These are phyloP conservation scores for Gamsiella multidivaricata DNA, from an alignment of 192 early-diverging fungal species.

Conservation along the genomic window DNA sequence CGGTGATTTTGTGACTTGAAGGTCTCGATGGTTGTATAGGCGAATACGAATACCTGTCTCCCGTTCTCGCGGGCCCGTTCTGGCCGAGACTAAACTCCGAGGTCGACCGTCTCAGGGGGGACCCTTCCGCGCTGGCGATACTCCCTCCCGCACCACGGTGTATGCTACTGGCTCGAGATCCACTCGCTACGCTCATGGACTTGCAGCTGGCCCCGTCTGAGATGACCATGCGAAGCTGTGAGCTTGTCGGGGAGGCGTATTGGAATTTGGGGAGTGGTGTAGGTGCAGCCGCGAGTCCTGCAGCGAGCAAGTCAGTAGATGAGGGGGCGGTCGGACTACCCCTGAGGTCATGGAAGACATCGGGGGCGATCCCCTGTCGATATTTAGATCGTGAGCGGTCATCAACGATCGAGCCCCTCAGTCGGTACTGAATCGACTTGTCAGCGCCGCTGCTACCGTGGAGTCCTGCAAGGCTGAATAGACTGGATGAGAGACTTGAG, in stretches of 20 bases:
- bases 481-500: conserved; percentile 16
- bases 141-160: neutral
- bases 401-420: conserved; percentile 24
- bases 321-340: conserved; percentile 21
- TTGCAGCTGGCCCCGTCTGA: conserved; percentile 4
- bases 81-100: conserved; percentile 24
- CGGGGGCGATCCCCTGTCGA: conserved; percentile 16
- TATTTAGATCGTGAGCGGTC: conserved; percentile 31
- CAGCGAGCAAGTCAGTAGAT: conserved; percentile 1
- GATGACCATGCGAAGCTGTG: conserved; percentile 46
- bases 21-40: too few species aligned
- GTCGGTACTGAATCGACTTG: conserved; percentile 18
- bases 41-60: too few species aligned
- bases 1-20: too few species aligned
- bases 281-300: neutral
- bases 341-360: conserved; percentile 30
- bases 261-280: conserved; percentile 27
- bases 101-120: conserved; percentile 11
- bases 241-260: conserved; percentile 43
- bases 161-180: conserved; percentile 12
- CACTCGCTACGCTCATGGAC: conserved; percentile 7
- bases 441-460: neutral
- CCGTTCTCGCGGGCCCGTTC: too few species aligned
- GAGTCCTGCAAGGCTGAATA: conserved; percentile 27
- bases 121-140: neutral